phyloP scores from a whole-genome alignment of 495 filamentous ascomycete species.

The Aspergillus haitiensis region DNA sequence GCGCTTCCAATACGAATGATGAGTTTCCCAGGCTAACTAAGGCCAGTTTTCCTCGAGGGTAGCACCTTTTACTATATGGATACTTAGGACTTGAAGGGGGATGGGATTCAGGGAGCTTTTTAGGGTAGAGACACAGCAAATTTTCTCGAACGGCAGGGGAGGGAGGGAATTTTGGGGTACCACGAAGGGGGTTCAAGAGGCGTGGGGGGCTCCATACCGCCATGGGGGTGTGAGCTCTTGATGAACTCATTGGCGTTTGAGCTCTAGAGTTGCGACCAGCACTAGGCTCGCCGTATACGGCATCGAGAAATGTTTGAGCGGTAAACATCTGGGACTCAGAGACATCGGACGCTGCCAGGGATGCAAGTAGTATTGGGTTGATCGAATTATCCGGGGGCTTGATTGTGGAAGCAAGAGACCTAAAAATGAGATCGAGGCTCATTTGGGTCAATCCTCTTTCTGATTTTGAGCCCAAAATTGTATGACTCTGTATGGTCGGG shows the following conservation, averaged over 20 bases:
- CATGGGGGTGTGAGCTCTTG: conserved; percentile 47
- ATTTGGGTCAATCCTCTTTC: conserved; percentile 91
- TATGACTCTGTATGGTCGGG: conserved; percentile 70
- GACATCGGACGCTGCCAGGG: conserved; percentile 71
- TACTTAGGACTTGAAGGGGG: background rate
- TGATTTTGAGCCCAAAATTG: conserved; percentile 85
- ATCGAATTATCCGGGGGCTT: conserved; percentile 59
- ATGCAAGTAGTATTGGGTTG: conserved; percentile 62
- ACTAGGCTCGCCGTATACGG: conserved; percentile 66
- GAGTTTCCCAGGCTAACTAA: conserved; percentile 18
- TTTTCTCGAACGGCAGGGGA: conserved; percentile 24
- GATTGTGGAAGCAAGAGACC: conserved; percentile 66
- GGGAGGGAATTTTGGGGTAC: conserved; percentile 26
- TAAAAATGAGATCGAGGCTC: conserved; percentile 84
- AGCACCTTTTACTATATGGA: background rate
- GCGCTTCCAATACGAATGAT: conserved; percentile 24
- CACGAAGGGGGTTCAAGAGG: conserved; percentile 29
- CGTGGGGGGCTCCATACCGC: conserved; percentile 40
- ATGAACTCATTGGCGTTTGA: conserved; percentile 74
- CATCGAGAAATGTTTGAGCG: conserved; percentile 76
- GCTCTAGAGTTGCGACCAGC: conserved; percentile 66
- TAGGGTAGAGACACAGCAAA: conserved; percentile 7
- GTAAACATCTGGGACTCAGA: conserved; percentile 83
- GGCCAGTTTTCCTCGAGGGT: conserved; percentile 12
- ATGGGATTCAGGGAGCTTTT: background rate